These are phyloP conservation scores for Pseudogymnoascus sp. DNA, from an alignment of 2,329 filamentous ascomycete genomes.

Conservation along the genomic window DNA sequence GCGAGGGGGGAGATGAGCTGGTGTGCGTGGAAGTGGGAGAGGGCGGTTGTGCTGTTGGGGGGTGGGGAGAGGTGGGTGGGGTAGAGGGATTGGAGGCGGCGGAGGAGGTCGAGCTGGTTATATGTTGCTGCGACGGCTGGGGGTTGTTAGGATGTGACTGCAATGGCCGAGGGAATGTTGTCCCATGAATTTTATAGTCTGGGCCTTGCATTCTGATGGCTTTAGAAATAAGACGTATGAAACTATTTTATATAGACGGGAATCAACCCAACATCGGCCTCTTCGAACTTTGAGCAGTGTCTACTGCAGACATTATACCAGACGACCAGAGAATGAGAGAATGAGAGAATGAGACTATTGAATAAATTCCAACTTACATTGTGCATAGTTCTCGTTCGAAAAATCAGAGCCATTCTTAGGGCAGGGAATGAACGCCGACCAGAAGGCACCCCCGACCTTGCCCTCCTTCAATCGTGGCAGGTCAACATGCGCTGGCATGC, in stretches of 20 bases:
- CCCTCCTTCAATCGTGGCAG: slow-evolving; percentile 66
- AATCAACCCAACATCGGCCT: too few relatives aligned
- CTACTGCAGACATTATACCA: not conserved
- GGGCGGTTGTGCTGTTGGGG: slow-evolving; percentile 52
- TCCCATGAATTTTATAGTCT: not conserved
- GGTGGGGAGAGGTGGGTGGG: slow-evolving; percentile 63
- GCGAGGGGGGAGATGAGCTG: slow-evolving; percentile 71
- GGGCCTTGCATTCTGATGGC: not conserved
- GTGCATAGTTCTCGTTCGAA: slow-evolving; percentile 62
- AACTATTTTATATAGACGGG: not conserved
- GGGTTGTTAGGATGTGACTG: slow-evolving; percentile 3
- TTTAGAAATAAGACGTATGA: too few relatives aligned
- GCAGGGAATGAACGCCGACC: slow-evolving; percentile 79
- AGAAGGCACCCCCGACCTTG: slow-evolving; percentile 78
- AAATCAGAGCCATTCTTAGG: slow-evolving; percentile 67
- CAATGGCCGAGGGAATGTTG: not conserved
- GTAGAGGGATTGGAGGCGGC: slow-evolving; percentile 55
- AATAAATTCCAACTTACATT: slow-evolving; percentile 42
- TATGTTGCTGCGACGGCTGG: slow-evolving; percentile 59
- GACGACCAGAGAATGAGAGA: not conserved
- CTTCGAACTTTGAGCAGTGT: not conserved
- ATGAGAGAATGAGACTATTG: not conserved
- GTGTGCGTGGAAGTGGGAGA: slow-evolving; percentile 31
- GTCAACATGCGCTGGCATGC: slow-evolving; percentile 66
- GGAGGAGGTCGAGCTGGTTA: slow-evolving; percentile 68